Base-by-base conservation (phyloP, 225 moss, liverwort and hornwort species). In the Physcomitrium patens region DNA sequence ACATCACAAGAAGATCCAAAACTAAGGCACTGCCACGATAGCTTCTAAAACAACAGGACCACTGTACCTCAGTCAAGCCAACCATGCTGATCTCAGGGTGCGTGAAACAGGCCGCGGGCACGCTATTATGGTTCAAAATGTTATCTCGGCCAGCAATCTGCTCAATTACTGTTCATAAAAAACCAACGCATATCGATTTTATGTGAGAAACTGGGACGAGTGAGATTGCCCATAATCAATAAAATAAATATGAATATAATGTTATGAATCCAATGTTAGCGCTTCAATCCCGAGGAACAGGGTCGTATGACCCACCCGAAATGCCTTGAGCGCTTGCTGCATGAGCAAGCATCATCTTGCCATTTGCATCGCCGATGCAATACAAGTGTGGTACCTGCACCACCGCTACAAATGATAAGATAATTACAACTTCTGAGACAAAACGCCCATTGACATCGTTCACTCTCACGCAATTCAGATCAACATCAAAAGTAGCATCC, bases 21-120 rank as follows among this genome's bases (percentile, higher is more conserved):
- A n/a, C 59, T 16, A 37, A 63, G 54, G 48, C 31, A 60, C 28
- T 48, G 67, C 9, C 10, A 31, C 31, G 3, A 22, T 77, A 57
- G 15, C 23, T 27, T 27, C 59, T 58, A 2, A 79, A 69, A 54
- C 45, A 49, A 26, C 24, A n/a, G 22, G 31, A 27, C 20, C 37
- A 52, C 20, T 68, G 1, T 20, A 84, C 93, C 88, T 99, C 97
- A 60, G 97, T 99, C 68, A 99, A 79, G 63, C 97, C 97, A 85
- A 91, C 97, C 94, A 99, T 94, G 65, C 97, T 99, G 68, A 99
- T 99, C 82, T 99, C 97, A 63, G 97, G 97, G 74, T 99, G 97
- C 19, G 97, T 99, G 63, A 95, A 99, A 83, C 97, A 99, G 73
- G 97, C 97, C 61, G 97, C 97, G 68, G 97, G 97, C 65, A 99